A percentile compares a stretch with the other conserved stretches of the same genome.
Conservation (phyloP, 139 green algal genomes). For the Coccomyxa sp. region DNA sequence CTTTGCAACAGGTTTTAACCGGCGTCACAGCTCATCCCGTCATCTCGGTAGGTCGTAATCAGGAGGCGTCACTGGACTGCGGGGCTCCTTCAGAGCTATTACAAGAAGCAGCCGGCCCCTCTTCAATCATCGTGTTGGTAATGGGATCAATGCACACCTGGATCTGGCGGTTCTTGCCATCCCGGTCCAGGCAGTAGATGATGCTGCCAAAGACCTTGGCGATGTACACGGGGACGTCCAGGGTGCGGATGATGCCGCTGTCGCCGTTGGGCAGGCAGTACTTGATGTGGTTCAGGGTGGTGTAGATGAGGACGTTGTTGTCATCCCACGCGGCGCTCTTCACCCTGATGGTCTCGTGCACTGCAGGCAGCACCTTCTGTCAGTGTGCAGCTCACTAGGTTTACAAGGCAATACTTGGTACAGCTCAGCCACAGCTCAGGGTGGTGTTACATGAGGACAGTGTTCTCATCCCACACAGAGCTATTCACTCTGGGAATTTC, state of each 20-base stretch:
- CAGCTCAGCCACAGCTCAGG: neutral
- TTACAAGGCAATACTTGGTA: no score
- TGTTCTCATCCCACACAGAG: neutral
- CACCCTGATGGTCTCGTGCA: conserved; percentile 97
- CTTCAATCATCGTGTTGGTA: neutral
- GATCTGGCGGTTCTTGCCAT: conserved; percentile 88
- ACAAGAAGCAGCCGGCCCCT: neutral
- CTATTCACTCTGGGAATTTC: no score
- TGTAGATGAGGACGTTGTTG: conserved; percentile 96
- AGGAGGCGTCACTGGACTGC: no score
- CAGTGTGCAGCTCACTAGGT: no score
- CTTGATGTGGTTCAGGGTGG: conserved; percentile 99
- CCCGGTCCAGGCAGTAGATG: conserved; percentile 92
- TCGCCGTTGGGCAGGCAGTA: conserved; percentile 98
- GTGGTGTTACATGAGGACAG: neutral
- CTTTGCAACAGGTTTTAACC: no score
- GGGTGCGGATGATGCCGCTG: conserved; percentile 94
- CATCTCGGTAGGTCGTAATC: no score
- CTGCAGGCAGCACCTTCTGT: conserved; percentile 20
- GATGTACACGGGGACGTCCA: conserved; percentile 96
- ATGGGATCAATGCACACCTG: conserved; percentile 37
- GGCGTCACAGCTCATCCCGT: no score
- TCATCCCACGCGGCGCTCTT: conserved; percentile 96
- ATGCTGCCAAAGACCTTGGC: conserved; percentile 69
- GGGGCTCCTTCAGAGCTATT: no score